These are phyloP conservation scores for Verticillium isaacii DNA, from an alignment of 2,329 filamentous ascomycete genomes.

Conservation along the genomic window DNA sequence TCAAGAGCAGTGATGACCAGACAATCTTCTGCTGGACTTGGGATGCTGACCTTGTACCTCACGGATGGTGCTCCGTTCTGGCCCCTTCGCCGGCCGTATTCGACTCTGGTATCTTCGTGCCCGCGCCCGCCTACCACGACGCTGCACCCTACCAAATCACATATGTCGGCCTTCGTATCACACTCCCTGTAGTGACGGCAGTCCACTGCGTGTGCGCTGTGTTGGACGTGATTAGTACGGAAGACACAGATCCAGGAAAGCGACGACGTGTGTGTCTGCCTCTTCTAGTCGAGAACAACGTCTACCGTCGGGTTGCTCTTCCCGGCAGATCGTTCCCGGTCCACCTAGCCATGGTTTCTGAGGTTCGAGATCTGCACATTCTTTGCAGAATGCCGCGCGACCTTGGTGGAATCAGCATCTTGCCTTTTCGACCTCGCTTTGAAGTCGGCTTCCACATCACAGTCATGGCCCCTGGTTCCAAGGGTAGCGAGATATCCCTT, in stretches of 20 bases:
- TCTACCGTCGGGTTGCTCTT: slow-evolving; percentile 5
- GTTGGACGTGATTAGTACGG: slow-evolving; percentile 7
- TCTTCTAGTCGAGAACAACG: slow-evolving; percentile 3
- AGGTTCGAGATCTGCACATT: slow-evolving; percentile 3
- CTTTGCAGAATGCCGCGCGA: slow-evolving; percentile 3
- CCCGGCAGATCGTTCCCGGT: slow-evolving; percentile 4
- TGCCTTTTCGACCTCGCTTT: slow-evolving; percentile 5
- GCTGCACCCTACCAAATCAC: slow-evolving; percentile 5
- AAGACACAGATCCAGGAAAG: slow-evolving; percentile 6
- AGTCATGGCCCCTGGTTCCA: slow-evolving; percentile 3
- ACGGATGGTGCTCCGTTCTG: slow-evolving; percentile 5
- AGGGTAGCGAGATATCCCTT: background rate
- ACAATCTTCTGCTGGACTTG: slow-evolving; percentile 22
- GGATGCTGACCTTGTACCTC: slow-evolving; percentile 5
- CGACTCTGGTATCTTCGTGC: slow-evolving; percentile 1
- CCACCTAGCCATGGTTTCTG: slow-evolving; percentile 3
- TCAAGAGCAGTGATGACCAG: slow-evolving; percentile 13
- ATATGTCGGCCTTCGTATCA: slow-evolving; percentile 6
- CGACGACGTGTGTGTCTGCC: slow-evolving; percentile 7
- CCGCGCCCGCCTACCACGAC: background rate
- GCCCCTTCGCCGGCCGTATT: slow-evolving; percentile 8
- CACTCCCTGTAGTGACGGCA: slow-evolving; percentile 3
- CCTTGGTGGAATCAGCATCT: background rate
- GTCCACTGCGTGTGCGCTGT: slow-evolving; percentile 7
- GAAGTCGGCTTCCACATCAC: slow-evolving; percentile 5